Conservation (phyloP, 768 basidiomycete genomes). For the Lactarius psammicola region DNA sequence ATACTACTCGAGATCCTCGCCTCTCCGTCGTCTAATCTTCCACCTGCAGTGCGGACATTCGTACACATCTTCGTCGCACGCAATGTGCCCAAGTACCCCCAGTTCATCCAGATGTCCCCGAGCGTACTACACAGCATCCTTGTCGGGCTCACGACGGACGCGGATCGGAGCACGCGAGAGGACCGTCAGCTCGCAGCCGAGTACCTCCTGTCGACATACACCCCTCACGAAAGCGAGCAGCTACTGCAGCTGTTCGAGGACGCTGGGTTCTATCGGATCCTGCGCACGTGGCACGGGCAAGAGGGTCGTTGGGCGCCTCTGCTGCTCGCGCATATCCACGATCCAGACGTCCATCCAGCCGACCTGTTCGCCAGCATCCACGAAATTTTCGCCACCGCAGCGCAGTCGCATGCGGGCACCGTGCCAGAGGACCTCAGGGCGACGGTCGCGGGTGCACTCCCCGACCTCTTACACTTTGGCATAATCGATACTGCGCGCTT, state of each 20-base stretch:
- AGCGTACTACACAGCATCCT: conserved; percentile 74
- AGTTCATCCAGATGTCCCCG: conserved; percentile 62
- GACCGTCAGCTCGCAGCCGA: conserved; percentile 95
- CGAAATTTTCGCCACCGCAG: conserved; percentile 53
- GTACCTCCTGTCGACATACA: conserved; percentile 88
- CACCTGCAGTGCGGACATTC: conserved; percentile 69
- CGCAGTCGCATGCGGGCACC: conserved; percentile 45
- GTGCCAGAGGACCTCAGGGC: conserved; percentile 56
- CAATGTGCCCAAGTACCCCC: conserved; percentile 95
- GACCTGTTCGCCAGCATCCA: conserved; percentile 69
- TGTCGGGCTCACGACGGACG: conserved; percentile 70
- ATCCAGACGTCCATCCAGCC: conserved; percentile 56
- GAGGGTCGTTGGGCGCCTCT: conserved; percentile 76
- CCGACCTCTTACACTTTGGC: conserved; percentile 58
- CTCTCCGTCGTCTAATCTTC: conserved; percentile 46
- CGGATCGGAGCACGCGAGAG: conserved; percentile 76
- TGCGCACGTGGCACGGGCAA: conserved; percentile 75
- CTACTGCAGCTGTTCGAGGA: conserved; percentile 68
- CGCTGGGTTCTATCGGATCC: conserved; percentile 89
- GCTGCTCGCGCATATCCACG: conserved; percentile 70
- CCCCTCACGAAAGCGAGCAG: conserved; percentile 71
- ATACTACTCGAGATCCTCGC: conserved; percentile 75
- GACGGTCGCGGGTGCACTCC: conserved; percentile 58
- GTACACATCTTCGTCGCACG: conserved; percentile 94
- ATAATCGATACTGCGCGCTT: conserved; percentile 69